A percentile compares a stretch with the other conserved stretches of the same genome.
Conservation (phyloP, 208 protist genomes). For the Acanthamoeba sp. region DNA sequence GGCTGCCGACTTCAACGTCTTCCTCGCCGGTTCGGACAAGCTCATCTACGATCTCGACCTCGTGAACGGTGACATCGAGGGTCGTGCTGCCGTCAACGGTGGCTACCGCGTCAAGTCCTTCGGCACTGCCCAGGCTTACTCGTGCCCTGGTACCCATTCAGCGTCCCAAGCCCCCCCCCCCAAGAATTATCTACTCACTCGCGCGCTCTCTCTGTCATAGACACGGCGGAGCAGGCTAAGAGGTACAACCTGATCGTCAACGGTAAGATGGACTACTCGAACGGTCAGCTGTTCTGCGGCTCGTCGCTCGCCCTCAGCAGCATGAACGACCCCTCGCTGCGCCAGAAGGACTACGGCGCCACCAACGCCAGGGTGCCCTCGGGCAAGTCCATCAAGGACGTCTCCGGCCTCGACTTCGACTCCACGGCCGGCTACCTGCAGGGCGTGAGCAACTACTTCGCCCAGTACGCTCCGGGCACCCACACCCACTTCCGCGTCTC, state of each 20-base stretch:
- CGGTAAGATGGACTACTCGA: not conserved
- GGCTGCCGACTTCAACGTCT: not conserved
- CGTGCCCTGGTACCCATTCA: not conserved
- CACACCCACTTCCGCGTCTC: not conserved
- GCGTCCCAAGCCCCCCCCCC: no score
- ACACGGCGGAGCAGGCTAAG: not conserved
- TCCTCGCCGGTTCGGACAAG: not conserved
- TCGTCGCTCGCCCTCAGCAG: not conserved
- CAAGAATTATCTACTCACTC: no score
- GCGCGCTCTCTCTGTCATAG: no score
- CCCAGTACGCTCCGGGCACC: not conserved
- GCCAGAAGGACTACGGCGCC: not conserved
- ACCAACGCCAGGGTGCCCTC: not conserved
- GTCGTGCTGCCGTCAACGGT: not conserved
- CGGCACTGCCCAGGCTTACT: not conserved
- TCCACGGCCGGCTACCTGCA: not conserved
- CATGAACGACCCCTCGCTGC: not conserved
- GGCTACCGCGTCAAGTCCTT: slow-evolving; percentile 3
- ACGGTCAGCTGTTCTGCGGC: not conserved
- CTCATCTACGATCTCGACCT: not conserved
- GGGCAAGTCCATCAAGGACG: not conserved
- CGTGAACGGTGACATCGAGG: not conserved
- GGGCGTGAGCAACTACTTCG: not conserved
- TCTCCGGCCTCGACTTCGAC: not conserved
- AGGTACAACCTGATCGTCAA: not conserved